Percentiles rank a stretch among this genome's conserved stretches.
phyloP scores from a whole-genome alignment of 1,139 yeast genomes.

The Taphrina pruni region DNA sequence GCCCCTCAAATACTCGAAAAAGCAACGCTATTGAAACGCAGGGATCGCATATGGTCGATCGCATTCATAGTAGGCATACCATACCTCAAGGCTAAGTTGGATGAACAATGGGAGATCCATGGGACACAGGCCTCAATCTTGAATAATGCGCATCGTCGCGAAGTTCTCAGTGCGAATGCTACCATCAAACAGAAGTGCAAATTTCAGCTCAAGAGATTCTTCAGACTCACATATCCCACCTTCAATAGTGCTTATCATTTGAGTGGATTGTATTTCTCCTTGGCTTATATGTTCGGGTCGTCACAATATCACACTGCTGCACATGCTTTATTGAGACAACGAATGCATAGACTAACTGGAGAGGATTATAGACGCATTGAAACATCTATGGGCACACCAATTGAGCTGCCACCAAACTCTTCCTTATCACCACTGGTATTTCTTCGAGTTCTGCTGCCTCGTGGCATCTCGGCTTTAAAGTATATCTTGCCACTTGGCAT shows the following conservation, averaged over 20 bases:
- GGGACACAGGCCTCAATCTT: constrained; percentile 52
- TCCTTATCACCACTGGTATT: constrained; percentile 36
- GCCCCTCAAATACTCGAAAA: constrained; percentile 62
- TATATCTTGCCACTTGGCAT: constrained; percentile 79
- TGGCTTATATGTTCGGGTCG: constrained; percentile 71
- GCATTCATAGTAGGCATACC: constrained; percentile 66
- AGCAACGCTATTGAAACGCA: constrained; percentile 60
- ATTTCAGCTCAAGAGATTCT: constrained; percentile 55
- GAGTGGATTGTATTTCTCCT: constrained; percentile 64
- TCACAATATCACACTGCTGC: constrained; percentile 69
- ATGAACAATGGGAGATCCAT: constrained; percentile 67
- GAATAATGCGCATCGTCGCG: constrained; percentile 35
- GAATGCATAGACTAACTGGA: constrained; percentile 70
- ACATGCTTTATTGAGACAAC: constrained; percentile 67
- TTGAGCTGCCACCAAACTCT: constrained; percentile 36
- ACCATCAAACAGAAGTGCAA: constrained; percentile 46
- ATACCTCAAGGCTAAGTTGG: constrained; percentile 72
- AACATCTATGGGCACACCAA: constrained; percentile 2
- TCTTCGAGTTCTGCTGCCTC: constrained; percentile 25
- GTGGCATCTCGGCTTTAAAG: constrained; percentile 35
- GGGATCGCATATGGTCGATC: constrained; percentile 66
- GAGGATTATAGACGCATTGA: constrained; percentile 58
- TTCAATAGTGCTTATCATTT: constrained; percentile 59
- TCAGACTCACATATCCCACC: constrained; percentile 68
- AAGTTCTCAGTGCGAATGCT: constrained; percentile 48